Evolutionary conservation across 495 filamentous ascomycete genomes (phyloP).

Genomic region (Aspergillus saccharolyticus): DNA sequence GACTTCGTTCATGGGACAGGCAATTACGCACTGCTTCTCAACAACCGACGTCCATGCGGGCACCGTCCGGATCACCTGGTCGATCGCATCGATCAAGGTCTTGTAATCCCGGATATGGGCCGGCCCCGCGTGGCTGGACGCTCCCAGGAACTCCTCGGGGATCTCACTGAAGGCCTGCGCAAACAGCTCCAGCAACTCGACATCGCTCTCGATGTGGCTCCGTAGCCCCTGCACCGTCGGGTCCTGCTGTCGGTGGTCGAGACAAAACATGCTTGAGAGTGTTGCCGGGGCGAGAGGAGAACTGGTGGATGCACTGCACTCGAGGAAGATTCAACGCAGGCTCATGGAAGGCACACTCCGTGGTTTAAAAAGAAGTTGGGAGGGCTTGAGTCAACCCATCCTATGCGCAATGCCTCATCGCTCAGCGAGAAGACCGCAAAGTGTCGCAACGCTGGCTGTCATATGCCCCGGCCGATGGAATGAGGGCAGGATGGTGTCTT

Average conservation of each 20-base stretch:
- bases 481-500: no score
- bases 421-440: no score
- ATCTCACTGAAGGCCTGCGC: background rate
- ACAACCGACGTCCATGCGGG: background rate
- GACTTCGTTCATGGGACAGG: background rate
- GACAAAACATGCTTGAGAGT: background rate
- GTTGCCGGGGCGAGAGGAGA: no score
- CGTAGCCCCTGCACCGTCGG: background rate
- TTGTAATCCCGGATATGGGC: background rate
- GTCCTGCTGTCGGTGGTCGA: background rate
- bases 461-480: no score
- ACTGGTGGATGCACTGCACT: no score
- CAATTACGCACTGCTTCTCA: background rate
- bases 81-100: background rate
- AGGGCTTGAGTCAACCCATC: no score
- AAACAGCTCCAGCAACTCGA: background rate
- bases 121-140: background rate
- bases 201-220: background rate
- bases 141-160: background rate
- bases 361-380: no score
- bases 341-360: no score
- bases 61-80: background rate
- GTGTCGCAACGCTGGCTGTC: no score
- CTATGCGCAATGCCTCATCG: no score
- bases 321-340: no score